Evolutionary conservation across 257 asterid species (phyloP), one percentile per base, ranked within the genome.

Genomic region (Handroanthus guayacan): DNA sequence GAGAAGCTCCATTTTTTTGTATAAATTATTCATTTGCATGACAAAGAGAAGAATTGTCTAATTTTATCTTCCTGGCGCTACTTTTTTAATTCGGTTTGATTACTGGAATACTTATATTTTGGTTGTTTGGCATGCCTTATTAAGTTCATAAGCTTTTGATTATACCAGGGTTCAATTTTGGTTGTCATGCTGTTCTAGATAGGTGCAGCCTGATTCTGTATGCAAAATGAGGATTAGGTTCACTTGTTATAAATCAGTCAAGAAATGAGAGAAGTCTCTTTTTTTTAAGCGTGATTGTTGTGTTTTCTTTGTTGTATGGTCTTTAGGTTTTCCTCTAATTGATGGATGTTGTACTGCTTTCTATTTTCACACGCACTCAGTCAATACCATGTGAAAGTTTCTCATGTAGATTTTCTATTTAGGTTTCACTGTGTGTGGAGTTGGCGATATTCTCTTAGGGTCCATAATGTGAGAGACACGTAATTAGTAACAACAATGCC

Each of bases 21-120:
- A 20, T 45, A 20, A 56, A 17, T 37, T 44, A 38, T 55, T 55
- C 65, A 70, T 70, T 10, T 55, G 65, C 39, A 38, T 55, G 66
- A 70, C 75, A 17, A 37, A 17, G 36, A 69, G 51, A 43, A 0
- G 14, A 71, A 55, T 55, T 13, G 16, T 71, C 41, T 69, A 10
- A 3, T 17, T n/a, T 45, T 55, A 14, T 71, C 25, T 56, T 43
- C 43, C 56, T 41, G 56, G 55, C 43, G 16, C 67, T 17, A 50
- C 57, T 45, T 18, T 18, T 47, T 67, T 20, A 10, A 5, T 44
- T 45, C 44, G 57, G 72, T 45, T 67, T 45, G 45, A 13, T 44
- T 66, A 4, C 16, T 66, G 56, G 56, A 3, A 44, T 25, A 47
- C 63, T 39, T 70, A 18, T 54, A 55, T 3, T 36, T 48, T 44